phyloP scores from a whole-genome alignment of 148 eudicot genomes.

The Gaultheria prostrata region DNA sequence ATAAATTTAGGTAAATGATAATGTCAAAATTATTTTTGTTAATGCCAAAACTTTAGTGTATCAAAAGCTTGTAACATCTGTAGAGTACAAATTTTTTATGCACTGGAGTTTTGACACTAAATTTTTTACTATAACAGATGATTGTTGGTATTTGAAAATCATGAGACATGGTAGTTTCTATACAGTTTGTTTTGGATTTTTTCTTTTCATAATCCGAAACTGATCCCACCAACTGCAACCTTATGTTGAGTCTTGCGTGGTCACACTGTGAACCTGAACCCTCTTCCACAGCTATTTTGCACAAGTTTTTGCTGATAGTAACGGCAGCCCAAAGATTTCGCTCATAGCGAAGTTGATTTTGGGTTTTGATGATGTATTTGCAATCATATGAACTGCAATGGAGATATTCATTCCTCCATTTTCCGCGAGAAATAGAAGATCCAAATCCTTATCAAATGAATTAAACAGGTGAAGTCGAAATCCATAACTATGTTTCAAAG shows the following conservation, averaged over 20 bases:
- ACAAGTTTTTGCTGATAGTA: not conserved
- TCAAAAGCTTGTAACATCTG: no score
- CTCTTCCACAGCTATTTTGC: not conserved
- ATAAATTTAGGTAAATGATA: no score
- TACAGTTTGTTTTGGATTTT: not conserved
- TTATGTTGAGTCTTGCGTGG: not conserved
- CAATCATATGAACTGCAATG: not conserved
- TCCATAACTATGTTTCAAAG: not conserved
- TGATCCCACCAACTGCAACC: not conserved
- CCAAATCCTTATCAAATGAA: not conserved
- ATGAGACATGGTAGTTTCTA: not conserved
- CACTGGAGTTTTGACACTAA: no score
- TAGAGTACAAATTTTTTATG: no score
- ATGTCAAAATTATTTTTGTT: no score
- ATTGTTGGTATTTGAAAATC: not conserved
- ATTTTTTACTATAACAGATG: not conserved
- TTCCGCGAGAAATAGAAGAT: not conserved
- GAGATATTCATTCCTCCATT: not conserved
- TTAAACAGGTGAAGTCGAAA: not conserved
- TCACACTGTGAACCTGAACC: not conserved
- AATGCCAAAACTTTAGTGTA: no score
- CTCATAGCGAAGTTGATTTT: not conserved
- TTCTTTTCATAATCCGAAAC: not conserved
- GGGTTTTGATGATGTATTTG: not conserved
- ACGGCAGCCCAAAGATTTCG: not conserved